A percentile compares a stretch with the other conserved stretches of the same genome.
phyloP scores from a whole-genome alignment of 2,329 filamentous ascomycete genomes.

The Alternaria incomplexa region DNA sequence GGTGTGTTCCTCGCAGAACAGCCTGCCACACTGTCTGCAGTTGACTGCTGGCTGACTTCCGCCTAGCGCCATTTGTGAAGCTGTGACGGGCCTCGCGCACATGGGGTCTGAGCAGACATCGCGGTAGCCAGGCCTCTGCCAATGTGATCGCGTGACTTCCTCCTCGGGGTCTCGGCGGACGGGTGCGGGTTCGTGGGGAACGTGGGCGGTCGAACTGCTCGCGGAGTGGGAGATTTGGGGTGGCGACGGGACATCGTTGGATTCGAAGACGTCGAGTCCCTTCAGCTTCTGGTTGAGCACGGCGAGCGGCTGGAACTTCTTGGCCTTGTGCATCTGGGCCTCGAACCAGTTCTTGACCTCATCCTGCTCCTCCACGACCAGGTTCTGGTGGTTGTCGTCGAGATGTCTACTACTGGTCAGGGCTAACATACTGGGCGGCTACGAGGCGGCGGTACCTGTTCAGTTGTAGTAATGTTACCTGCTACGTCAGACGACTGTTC shows the following conservation, averaged over 20 bases:
- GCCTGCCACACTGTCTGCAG: constrained; percentile 86
- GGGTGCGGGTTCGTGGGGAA: constrained; percentile 39
- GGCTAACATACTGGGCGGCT: constrained; percentile 11
- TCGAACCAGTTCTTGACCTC: constrained; percentile 98
- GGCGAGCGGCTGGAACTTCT: constrained; percentile 88
- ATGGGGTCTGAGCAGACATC: constrained; percentile 87
- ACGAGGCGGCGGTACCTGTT: constrained; percentile 58
- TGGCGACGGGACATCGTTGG: constrained; percentile 71
- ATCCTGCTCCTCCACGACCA: constrained; percentile 86
- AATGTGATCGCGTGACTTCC: constrained; percentile 84
- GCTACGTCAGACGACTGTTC: constrained; percentile 34
- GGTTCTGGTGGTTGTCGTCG: constrained; percentile 88
- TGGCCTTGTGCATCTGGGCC: constrained; percentile 90
- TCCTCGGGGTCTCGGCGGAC: constrained; percentile 78
- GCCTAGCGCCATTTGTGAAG: constrained; percentile 68
- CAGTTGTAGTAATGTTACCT: constrained; percentile 91
- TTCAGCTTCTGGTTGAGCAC: constrained; percentile 93
- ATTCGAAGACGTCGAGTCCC: constrained; percentile 90
- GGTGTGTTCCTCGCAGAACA: constrained; percentile 97
- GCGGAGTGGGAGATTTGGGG: constrained; percentile 40
- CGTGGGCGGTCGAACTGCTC: constrained; percentile 40
- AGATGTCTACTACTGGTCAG: constrained; percentile 64
- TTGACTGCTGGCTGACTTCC: constrained; percentile 85
- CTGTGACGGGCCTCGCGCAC: constrained; percentile 63
- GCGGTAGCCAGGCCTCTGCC: constrained; percentile 77